A percentile compares a stretch with the other conserved stretches of the same genome.
phyloP scores from a whole-genome alignment of 108 stramenopile species.

The Cylindrotheca closterium region DNA sequence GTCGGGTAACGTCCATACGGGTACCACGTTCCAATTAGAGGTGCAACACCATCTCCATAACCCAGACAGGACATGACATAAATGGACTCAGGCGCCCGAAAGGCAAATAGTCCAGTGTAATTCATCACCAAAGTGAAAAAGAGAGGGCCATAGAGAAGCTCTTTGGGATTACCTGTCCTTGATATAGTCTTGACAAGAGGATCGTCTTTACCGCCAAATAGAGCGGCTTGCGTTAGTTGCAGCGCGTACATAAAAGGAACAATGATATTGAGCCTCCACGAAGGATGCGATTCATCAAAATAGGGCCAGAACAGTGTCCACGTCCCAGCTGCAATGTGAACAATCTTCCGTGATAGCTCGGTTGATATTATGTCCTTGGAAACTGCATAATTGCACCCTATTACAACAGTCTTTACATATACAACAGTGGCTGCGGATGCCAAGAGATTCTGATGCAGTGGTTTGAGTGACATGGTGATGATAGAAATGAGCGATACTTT shows the following conservation, averaged over 20 bases:
- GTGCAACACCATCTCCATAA: constrained; percentile 63
- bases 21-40: constrained; percentile 43
- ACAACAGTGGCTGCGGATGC: constrained; percentile 4
- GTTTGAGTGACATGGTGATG: background rate
- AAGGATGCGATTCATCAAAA: constrained; percentile 49
- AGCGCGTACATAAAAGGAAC: constrained; percentile 52
- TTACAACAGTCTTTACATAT: constrained; percentile 8
- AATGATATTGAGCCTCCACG: constrained; percentile 65
- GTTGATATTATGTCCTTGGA: constrained; percentile 2
- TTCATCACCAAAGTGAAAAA: constrained; percentile 54
- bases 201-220: constrained; percentile 53
- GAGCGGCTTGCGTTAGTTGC: constrained; percentile 48
- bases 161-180: constrained; percentile 49
- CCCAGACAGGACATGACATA: constrained; percentile 59
- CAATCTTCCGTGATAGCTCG: constrained; percentile 39
- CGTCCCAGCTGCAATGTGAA: constrained; percentile 54
- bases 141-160: constrained; percentile 62
- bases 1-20: constrained; percentile 15
- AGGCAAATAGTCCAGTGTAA: constrained; percentile 41
- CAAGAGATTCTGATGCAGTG: background rate
- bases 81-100: constrained; percentile 21
- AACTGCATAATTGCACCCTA: constrained; percentile 10
- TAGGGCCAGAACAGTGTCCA: constrained; percentile 62
- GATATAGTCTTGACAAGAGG: constrained; percentile 57
- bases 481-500: too few species aligned